Percentiles rank a stretch among this genome's conserved stretches.
Conservation (phyloP, 768 basidiomycete species). For the Chalciporus chontae region DNA sequence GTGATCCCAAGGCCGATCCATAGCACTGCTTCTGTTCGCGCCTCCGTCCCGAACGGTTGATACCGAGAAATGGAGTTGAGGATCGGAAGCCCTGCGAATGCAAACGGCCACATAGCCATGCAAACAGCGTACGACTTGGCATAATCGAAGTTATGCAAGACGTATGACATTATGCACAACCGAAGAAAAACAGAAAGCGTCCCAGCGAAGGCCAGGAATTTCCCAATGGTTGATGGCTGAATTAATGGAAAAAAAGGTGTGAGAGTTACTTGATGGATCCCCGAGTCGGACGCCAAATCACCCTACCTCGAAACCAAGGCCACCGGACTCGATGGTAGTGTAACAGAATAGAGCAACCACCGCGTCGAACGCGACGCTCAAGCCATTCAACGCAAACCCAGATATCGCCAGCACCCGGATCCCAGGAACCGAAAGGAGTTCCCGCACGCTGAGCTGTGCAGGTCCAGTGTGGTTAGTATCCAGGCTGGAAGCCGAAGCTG, state of each 20-base stretch:
- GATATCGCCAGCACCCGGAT: conserved; percentile 49
- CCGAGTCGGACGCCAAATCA: too few species aligned
- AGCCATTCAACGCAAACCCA: conserved; percentile 46
- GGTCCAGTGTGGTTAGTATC: not conserved
- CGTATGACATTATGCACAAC: too few species aligned
- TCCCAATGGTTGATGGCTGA: conserved; percentile 50
- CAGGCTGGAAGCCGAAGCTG: not conserved
- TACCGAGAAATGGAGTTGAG: conserved; percentile 42
- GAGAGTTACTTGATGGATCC: conserved; percentile 14
- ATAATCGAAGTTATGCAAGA: too few species aligned
- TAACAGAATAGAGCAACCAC: conserved; percentile 64
- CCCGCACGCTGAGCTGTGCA: conserved; percentile 23
- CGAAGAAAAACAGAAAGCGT: too few species aligned
- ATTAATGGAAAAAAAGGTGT: conserved; percentile 18
- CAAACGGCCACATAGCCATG: not conserved
- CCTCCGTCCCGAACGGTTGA: too few species aligned
- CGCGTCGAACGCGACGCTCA: conserved; percentile 53
- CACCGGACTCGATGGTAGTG: conserved; percentile 49
- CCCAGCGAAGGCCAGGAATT: conserved; percentile 50
- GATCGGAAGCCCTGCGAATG: conserved; percentile 44
- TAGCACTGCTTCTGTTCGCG: conserved; percentile 22
- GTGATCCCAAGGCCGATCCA: conserved; percentile 48
- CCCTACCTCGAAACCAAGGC: conserved; percentile 49
- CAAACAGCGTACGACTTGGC: too few species aligned
- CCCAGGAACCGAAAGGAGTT: conserved; percentile 44